Base-by-base conservation (phyloP, 1,139 yeast genomes). In the Kodamaea sp. region DNA sequence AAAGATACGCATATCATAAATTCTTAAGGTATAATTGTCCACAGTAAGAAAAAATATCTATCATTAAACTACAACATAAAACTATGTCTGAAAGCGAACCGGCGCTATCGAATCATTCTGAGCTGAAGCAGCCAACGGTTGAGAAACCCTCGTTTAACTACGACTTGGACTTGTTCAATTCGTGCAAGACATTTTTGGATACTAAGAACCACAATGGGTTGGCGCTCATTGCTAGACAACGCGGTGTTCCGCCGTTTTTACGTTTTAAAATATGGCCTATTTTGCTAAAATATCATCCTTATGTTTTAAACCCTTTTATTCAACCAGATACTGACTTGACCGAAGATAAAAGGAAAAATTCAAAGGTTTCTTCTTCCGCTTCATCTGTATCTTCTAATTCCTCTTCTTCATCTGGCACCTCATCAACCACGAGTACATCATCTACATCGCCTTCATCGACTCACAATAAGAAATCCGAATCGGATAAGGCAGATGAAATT, bases 181-280 rank as follows among this genome's bases (percentile, higher is more conserved):
- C 63, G 39, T 67, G 71, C 46, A 60, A 63, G 39, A 48, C 52
- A 29, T 80, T 72, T 49, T 62, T 82, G 15, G 65, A 65, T 36
- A 67, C 69, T 29, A 70, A 70, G 40, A 80, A 84, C 54, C 75
- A 78, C 40, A 80, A 79, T 35, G 87, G 85, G 2, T 64, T 90
- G 36, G 95, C 97, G 0, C 68, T 81, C 46, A 65, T 90, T 10
- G 90, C 96, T 2, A 71, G 96, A 46, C 90, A 84, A 50, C 73
- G 80, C 45, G 97, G 97, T 2, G 69, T 89, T 23, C 97, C 97
- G 1, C 95, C 96, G 1, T 76, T 81, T 45, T 67, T 88, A 40
- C 72, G 97, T 44, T 81, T 78, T 49, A 72, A 76, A 44, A 84
- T 86, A 8, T 90, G 97, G 97, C 96, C 97, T 2, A 65, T 87